Evolutionary conservation across 2,329 filamentous ascomycete genomes (phyloP), one percentile per base, ranked within the genome.

Genomic region (Byssoonygena ceratinophila): DNA sequence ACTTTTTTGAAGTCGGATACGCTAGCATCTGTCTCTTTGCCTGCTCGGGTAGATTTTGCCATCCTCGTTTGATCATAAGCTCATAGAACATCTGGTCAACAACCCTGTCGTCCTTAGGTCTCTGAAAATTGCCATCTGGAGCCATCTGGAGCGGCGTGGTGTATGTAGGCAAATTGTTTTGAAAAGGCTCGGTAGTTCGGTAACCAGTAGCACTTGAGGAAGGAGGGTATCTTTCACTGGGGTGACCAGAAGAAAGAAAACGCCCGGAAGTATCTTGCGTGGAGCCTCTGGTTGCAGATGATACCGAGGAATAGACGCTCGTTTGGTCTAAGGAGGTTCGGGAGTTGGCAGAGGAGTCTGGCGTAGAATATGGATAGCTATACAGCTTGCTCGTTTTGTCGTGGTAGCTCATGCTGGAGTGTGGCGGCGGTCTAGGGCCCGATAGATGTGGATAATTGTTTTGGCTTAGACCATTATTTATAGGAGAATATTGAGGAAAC

Each of bases 41-140:
- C 72, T 95, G 88, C 64, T 98, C 92, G 4, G 92, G 92, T 58
- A 98, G 74, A 68, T 94, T 94, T 72, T 95, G 92, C 87, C 90
- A 97, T 59, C 91, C 92, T 71, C 92, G 82, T 72, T 96, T 96
- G 64, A 94, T 87, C 92, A 98, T 97, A 59, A 98, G 74, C 49
- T 88, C 84, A 63, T 90, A 76, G 64, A 97, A 97, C 74, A 95
- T 87, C 64, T 90, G 83, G 66, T 97, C 88, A 43, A 96, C 85
- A 12, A 94, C 73, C 54, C 82, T 80, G 64, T 94, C 88, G 57
- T 71, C 69, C 54, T 67, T 64, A 11, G 69, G 69, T 20, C 68
- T 63, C 43, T 63, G 54, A 27, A 59, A 50, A 9, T 29, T 51
- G 18, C 54, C 54, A 37, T 59, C 57, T 16, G 54, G n/a, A 1